Evolutionary conservation across 208 protist species (phyloP), one percentile per base, ranked within the genome.

Genomic region (Trypanosoma cruzi): DNA sequence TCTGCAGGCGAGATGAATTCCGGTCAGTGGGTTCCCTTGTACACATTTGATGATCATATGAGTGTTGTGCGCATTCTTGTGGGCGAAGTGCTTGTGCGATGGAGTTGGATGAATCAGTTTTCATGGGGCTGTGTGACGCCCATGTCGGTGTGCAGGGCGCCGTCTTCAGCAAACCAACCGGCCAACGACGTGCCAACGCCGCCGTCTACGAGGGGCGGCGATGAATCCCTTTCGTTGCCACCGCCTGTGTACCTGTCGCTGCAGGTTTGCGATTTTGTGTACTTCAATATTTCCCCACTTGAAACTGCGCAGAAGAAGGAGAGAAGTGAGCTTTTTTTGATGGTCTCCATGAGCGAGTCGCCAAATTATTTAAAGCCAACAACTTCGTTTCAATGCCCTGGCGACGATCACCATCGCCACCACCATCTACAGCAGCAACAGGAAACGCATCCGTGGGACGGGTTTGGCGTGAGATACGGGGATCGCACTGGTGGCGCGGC

Each of bases 21-120:
- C 26, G 6, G 37, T 26, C 48, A 28, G 2, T 75, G 70, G 70
- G 20, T 66, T 37, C n/a, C 55, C 14, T 20, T 75, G 32, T 75
- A 61, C 40, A n/a, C 36, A 20, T 4, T 36, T 11, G 32, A 42
- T 37, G 31, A 20, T 8, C 1, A 48, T 0, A 49, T 67, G 50
- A 28, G 55, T 42, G 60, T 40, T 14, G 0, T 53, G 0, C 44
- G 37, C 34, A 16, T 63, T 64, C 0, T 75, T 24, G 28, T 49
- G 0, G 70, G 70, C 18, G 70, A 75, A 49, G 70, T 75, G 40
- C 55, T 67, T 29, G 22, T 75, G 31, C 62, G 48, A 37, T 68
- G 42, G 44, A 20, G 40, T 3, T 64, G 50, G 44, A 28, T 54
- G 7, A 40, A 2, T 22, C 24, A 16, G 0, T 34, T 52, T 28